phyloP scores from a whole-genome alignment of 768 basidiomycete species.

The Hygrophorus russula region DNA sequence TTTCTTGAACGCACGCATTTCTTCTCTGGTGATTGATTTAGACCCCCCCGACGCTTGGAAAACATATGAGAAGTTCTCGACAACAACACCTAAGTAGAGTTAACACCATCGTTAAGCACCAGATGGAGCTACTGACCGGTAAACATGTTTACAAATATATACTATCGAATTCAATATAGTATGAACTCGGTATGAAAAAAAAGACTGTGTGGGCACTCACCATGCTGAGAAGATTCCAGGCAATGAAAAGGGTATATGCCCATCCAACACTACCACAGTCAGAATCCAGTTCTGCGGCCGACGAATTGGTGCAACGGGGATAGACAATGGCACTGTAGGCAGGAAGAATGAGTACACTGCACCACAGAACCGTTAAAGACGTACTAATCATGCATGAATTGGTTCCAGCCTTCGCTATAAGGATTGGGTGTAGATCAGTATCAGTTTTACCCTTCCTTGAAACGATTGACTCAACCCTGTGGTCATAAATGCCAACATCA shows the following conservation, averaged over 20 bases:
- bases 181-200: neutral
- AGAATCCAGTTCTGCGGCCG: constrained; percentile 37
- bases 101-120: neutral
- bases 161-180: constrained; percentile 33
- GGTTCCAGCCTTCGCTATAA: constrained; percentile 87
- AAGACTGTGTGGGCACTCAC: constrained; percentile 27
- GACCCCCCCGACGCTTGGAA: constrained; percentile 81
- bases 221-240: constrained; percentile 95
- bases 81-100: constrained; percentile 61
- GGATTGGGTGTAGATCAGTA: constrained; percentile 8
- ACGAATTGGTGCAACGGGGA: constrained; percentile 67
- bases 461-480: constrained; percentile 53
- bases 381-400: constrained; percentile 95
- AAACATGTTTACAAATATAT: constrained; percentile 94
- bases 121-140: constrained; percentile 42
- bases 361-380: constrained; percentile 14
- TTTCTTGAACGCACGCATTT: constrained; percentile 93
- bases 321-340: constrained; percentile 55
- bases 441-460: neutral
- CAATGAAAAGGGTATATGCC: constrained; percentile 82
- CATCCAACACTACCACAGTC: constrained; percentile 84
- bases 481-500: constrained; percentile 90
- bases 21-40: constrained; percentile 73
- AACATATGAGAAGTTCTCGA: constrained; percentile 93
- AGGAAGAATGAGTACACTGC: constrained; percentile 3